Base-by-base conservation (phyloP, 2,329 filamentous ascomycete species). In the Nemania sp. region DNA sequence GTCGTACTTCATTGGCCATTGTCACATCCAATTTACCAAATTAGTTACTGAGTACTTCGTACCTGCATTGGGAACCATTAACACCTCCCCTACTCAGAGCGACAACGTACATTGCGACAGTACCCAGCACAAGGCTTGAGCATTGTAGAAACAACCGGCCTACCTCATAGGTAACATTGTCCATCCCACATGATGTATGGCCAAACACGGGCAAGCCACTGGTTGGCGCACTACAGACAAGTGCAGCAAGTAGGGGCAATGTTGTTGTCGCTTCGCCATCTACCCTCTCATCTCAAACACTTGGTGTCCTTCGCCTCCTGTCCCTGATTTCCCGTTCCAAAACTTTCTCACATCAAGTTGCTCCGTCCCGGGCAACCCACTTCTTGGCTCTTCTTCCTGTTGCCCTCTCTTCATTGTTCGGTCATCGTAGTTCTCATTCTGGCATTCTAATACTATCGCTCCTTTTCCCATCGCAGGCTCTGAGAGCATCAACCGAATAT, bases 401-500 rank as follows among this genome's bases (percentile, higher is more conserved):
- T 53, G 34, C 7, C 24, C 19, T 23, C 24, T 45, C 19, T 8
- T 39, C 24, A 11, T 42, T 28, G 28, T 31, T 31, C n/a, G 28
- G 4, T 31, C 55, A 41, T 47, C 46, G 44, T 39, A 28, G 15
- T 41, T 41, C 39, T 41, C 22, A 8, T 41, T 60, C 49, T 43
- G n/a, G n/a, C n/a, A n/a, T n/a, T n/a, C n/a, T n/a, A 30, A 22
- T 37, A 31, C 24, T 31, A 5, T 24, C 54, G 40, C 33, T 64
- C 57, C 33, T 62, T 60, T 49, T 20, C 26, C 39, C 33, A 26
- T 49, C 9, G 37, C 20, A 55, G 52, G 56, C 63, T 66, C 54
- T 61, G 62, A 33, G 53, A 64, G 62, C 52, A 57, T 56, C 48
- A 39, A 52, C 37, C 14, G n/a, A 11, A 12, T 24, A 14, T 37